Base-by-base conservation (phyloP, 1,284 basidiomycete genomes). In the Coniophora puteana region DNA sequence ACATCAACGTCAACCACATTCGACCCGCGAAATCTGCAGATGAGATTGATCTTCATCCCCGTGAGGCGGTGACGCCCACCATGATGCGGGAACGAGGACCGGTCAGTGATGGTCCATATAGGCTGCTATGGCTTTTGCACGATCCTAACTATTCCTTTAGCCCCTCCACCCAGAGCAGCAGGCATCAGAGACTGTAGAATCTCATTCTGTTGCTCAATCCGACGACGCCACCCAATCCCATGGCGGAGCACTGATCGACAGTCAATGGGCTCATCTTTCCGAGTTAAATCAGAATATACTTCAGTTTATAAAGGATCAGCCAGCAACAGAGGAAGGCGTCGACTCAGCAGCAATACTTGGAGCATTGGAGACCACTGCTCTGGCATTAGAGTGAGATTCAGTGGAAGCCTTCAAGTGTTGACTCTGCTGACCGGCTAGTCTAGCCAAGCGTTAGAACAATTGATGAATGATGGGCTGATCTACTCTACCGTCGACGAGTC, bases 31-130 rank as follows among this genome's bases (percentile, higher is more conserved):
- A 68, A 22, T 87, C 95, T 57, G 69, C 73, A 28, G 81, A 92
- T 61, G 93, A 99, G 62, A 66, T 91, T 30, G 83, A 83, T 53
- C 94, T 89, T 63, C 94, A 98, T 58, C 60, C 71, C 31, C 51
- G 78, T 35, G 79, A 81, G 48, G 63, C 67, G 8, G 72, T 80
- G 50, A 62, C 68, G 17, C 65, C 70, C 12, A 69, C 63, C 24
- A 49, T 79, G 44, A 66, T 66, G 42, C 54, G 73, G 44, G 72
- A 76, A 48, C 67, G 70, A 32, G 77, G 76, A 46, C 54, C 65
- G 35, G 70, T 74, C 47, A 45, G 67, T 56, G 4, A 16, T 16
- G 4, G 33, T 17, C 17, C 16, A 32, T 36, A 30, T 12, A 20
- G 12, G 7, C n/a, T 37, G n/a, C 20, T 31, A 38, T 36, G 26